phyloP scores from a whole-genome alignment of 768 basidiomycete species.

The Gloeopeniophorella convolvens region DNA sequence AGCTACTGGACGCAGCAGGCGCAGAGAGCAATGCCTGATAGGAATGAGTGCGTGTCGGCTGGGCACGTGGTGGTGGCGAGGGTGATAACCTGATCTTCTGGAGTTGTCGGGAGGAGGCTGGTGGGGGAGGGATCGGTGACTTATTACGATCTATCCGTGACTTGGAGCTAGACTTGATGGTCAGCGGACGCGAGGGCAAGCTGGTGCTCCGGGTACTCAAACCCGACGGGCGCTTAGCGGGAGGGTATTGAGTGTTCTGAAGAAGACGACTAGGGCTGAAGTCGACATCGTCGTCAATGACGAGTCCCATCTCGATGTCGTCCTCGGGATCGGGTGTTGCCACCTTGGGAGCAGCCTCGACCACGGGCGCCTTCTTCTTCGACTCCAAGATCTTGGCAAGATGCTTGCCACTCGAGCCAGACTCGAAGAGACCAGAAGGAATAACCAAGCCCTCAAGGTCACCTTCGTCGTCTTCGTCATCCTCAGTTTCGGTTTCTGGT shows the following conservation, averaged over 20 bases:
- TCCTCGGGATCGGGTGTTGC: constrained; percentile 67
- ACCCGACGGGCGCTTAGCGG: constrained; percentile 27
- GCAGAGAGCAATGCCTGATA: constrained; percentile 46
- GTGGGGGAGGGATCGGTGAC: constrained; percentile 63
- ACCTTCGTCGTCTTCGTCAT: constrained; percentile 52
- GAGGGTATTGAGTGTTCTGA: constrained; percentile 39
- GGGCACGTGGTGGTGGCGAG: constrained; percentile 53
- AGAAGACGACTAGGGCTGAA: constrained; percentile 73
- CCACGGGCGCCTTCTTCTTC: constrained; percentile 51
- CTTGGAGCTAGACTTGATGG: constrained; percentile 59
- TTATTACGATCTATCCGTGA: constrained; percentile 59
- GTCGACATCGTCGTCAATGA: constrained; percentile 78
- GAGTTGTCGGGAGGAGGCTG: constrained; percentile 62
- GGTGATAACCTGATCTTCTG: constrained; percentile 63
- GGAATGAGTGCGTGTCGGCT: constrained; percentile 49
- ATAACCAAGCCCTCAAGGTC: constrained; percentile 79
- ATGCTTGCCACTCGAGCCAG: constrained; percentile 50
- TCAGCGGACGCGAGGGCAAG: constrained; percentile 41
- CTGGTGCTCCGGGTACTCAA: constrained; percentile 51
- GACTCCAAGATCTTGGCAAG: constrained; percentile 45
- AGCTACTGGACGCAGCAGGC: constrained; percentile 41
- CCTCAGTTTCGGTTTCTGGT: constrained; percentile 67
- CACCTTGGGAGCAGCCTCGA: constrained; percentile 45
- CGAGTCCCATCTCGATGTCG: constrained; percentile 79
- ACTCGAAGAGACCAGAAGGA: constrained; percentile 69